These are phyloP conservation scores for Candida labiduridarum DNA, from an alignment of 1,139 yeast genomes.

Conservation along the genomic window DNA sequence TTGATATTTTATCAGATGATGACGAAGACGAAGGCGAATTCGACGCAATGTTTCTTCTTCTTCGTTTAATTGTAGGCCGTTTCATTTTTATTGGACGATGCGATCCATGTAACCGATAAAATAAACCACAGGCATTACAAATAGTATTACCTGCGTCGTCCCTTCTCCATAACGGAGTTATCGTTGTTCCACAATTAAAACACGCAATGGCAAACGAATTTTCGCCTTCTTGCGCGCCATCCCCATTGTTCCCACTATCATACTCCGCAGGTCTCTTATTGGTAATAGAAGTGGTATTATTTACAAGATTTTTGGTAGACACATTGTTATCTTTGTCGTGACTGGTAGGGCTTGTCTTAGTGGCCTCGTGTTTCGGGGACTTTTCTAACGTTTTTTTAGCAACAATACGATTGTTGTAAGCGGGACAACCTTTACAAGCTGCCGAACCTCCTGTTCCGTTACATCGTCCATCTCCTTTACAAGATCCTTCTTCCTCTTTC, in stretches of 20 bases:
- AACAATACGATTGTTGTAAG: conserved; percentile 69
- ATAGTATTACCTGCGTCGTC: conserved; percentile 80
- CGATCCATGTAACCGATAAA: conserved; percentile 73
- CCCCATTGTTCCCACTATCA: background rate
- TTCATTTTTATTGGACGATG: conserved; percentile 82
- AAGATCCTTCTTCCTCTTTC: conserved; percentile 55
- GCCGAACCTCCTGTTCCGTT: conserved; percentile 85
- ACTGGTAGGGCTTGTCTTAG: background rate
- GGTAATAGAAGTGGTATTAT: background rate
- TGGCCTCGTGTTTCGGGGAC: conserved; percentile 6
- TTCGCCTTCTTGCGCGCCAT: conserved; percentile 17
- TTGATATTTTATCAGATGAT: conserved; percentile 13
- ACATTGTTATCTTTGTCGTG: too few relatives aligned
- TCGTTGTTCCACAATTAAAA: conserved; percentile 79
- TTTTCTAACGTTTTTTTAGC: conserved; percentile 21
- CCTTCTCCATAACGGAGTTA: conserved; percentile 87
- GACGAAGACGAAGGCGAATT: background rate
- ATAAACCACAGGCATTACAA: conserved; percentile 88
- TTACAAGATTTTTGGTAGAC: background rate
- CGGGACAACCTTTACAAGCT: conserved; percentile 84
- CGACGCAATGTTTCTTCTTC: conserved; percentile 51
- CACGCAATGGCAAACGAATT: conserved; percentile 69
- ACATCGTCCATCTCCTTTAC: conserved; percentile 83
- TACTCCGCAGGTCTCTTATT: background rate
- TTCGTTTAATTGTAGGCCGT: conserved; percentile 69